Conservation (phyloP, 2,329 filamentous ascomycete species). For the Apiospora koreana region DNA sequence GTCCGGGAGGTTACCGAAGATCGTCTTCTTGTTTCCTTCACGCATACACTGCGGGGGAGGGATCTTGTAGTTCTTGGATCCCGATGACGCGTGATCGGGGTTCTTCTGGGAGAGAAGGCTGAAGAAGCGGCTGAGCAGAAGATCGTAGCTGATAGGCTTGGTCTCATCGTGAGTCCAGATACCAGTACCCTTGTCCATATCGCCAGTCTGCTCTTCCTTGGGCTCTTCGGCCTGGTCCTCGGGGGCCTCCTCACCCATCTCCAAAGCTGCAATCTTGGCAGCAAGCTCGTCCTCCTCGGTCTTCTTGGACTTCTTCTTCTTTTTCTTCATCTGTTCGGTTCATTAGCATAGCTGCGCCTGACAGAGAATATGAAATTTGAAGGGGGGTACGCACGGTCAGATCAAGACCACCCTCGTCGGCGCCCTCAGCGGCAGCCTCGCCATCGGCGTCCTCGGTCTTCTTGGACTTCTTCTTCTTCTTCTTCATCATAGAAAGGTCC, state of each 20-base stretch:
- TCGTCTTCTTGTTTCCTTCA: slow-evolving; percentile 99
- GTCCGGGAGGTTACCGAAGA: slow-evolving; percentile 98
- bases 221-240: slow-evolving; percentile 38
- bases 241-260: slow-evolving; percentile 63
- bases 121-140: slow-evolving; percentile 92
- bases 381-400: slow-evolving; percentile 37
- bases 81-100: slow-evolving; percentile 88
- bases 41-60: slow-evolving; percentile 97
- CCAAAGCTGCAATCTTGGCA: slow-evolving; percentile 62
- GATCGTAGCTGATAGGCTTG: slow-evolving; percentile 77
- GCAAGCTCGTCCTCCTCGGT: slow-evolving; percentile 55
- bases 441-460: slow-evolving; percentile 53
- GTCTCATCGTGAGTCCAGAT: slow-evolving; percentile 85
- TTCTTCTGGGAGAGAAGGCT: slow-evolving; percentile 92
- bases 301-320: slow-evolving; percentile 53
- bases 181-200: slow-evolving; percentile 84
- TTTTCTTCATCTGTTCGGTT: slow-evolving; percentile 73
- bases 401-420: slow-evolving; percentile 57
- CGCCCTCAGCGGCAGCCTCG: slow-evolving; percentile 54
- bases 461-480: slow-evolving; percentile 69
- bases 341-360: neutral
- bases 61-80: slow-evolving; percentile 97
- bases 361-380: neutral
- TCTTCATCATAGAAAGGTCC: slow-evolving; percentile 69
- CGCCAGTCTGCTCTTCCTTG: slow-evolving; percentile 64